These are phyloP conservation scores for Yamadazyma atmosphaerica DNA, from an alignment of 1,139 yeast genomes.

Conservation along the genomic window DNA sequence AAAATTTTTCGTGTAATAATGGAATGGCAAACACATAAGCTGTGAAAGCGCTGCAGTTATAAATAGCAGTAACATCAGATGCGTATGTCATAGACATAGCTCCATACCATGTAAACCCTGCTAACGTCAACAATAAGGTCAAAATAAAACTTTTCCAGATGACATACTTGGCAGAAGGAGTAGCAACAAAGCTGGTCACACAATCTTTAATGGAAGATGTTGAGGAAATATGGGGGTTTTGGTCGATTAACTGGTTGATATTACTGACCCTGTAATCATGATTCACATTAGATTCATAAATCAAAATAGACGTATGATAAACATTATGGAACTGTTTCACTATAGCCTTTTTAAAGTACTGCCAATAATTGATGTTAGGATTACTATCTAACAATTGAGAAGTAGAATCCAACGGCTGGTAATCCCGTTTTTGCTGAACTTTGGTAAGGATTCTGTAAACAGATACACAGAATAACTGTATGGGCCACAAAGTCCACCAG, in stretches of 20 bases:
- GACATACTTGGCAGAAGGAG: conserved; percentile 53
- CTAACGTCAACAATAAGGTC: conserved; percentile 63
- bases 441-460: conserved; percentile 27
- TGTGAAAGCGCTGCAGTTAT: conserved; percentile 86
- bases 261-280: conserved; percentile 36
- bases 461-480: conserved; percentile 57
- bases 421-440: conserved; percentile 16
- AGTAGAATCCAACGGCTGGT: conserved; percentile 30
- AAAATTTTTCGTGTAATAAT: conserved; percentile 62
- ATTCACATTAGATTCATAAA: conserved; percentile 43
- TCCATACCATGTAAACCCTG: conserved; percentile 85
- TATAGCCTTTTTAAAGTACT: conserved; percentile 44
- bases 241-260: conserved; percentile 35
- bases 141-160: conserved; percentile 44
- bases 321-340: conserved; percentile 52
- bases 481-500: conserved; percentile 77
- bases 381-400: conserved; percentile 27
- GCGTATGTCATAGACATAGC: conserved; percentile 83
- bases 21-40: conserved; percentile 87
- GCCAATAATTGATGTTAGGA: conserved; percentile 19
- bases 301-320: conserved; percentile 51
- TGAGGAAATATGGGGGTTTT: conserved; percentile 43
- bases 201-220: conserved; percentile 38
- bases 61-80: conserved; percentile 85
- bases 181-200: conserved; percentile 33